These are phyloP conservation scores for Triangularia setosa DNA, from an alignment of 2,329 filamentous ascomycete genomes.

Conservation along the genomic window DNA sequence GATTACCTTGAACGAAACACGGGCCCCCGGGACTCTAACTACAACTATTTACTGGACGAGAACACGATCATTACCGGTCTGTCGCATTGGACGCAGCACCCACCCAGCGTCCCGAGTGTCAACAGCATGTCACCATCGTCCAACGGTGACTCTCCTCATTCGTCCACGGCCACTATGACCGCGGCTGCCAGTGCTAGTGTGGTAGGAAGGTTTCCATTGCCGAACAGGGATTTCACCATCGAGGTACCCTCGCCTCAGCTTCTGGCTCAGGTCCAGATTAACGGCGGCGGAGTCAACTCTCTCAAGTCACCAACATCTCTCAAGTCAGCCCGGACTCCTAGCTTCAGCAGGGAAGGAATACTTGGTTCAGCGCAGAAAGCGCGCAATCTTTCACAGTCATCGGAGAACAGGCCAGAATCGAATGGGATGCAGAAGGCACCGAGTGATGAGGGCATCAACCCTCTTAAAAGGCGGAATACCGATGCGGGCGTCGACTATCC, in stretches of 20 bases:
- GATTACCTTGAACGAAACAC: conserved; percentile 7
- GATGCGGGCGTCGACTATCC: conserved; percentile 62
- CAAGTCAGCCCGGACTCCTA: conserved; percentile 46
- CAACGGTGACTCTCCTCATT: conserved; percentile 50
- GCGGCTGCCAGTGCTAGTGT: conserved; percentile 36
- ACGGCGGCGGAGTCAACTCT: conserved; percentile 37
- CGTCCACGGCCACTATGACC: conserved; percentile 33
- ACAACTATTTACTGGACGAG: neutral
- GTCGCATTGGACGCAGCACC: neutral
- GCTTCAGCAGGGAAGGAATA: conserved; percentile 53
- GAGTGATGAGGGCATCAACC: conserved; percentile 54
- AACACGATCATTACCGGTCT: neutral
- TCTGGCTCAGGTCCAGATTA: conserved; percentile 23
- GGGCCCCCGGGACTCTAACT: neutral
- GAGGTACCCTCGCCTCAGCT: conserved; percentile 47
- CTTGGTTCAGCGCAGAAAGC: conserved; percentile 51
- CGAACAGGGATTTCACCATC: conserved; percentile 47
- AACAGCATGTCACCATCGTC: conserved; percentile 50
- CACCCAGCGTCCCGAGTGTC: conserved; percentile 1
- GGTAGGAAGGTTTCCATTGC: conserved; percentile 42
- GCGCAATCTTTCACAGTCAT: conserved; percentile 53
- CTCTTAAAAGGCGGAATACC: conserved; percentile 59
- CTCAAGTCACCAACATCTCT: conserved; percentile 51
- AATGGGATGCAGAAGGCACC: conserved; percentile 44
- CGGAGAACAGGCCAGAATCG: conserved; percentile 44